Evolutionary conservation across 768 basidiomycete genomes (phyloP).

Genomic region (Chalciporus chontae): DNA sequence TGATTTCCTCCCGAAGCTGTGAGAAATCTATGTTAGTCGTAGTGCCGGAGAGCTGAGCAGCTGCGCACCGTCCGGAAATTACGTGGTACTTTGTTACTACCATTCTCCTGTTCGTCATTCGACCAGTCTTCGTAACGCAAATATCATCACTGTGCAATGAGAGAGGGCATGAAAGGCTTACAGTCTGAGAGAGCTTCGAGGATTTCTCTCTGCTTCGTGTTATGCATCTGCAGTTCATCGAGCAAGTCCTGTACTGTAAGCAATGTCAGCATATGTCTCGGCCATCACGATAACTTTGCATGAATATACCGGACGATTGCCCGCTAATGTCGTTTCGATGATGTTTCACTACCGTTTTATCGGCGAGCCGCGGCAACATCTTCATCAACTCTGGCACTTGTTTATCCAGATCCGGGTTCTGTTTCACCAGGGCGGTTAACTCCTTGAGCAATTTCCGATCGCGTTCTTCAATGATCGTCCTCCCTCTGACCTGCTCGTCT

Average conservation of each 20-base stretch:
- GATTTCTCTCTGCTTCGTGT: background rate
- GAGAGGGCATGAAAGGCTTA: background rate
- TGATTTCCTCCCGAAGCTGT: conserved; percentile 1
- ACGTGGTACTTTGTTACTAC: background rate
- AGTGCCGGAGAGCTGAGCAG: background rate
- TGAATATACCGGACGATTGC: background rate
- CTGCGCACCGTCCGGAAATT: background rate
- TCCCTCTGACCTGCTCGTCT: no score
- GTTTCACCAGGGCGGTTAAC: background rate
- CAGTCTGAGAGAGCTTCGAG: background rate
- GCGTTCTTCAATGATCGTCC: background rate
- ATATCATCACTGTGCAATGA: background rate
- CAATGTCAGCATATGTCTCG: background rate
- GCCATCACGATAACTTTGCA: no score
- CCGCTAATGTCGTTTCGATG: background rate
- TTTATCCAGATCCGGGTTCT: background rate
- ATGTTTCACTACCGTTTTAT: background rate
- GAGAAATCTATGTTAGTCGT: background rate
- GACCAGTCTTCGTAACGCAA: background rate
- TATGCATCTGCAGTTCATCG: background rate
- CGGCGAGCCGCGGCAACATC: background rate
- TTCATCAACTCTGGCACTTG: background rate
- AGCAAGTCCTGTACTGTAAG: background rate
- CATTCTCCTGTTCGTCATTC: background rate
- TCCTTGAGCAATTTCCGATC: background rate